Evolutionary conservation across 2,329 filamentous ascomycete genomes (phyloP).

Genomic region (Fusarium buharicum): DNA sequence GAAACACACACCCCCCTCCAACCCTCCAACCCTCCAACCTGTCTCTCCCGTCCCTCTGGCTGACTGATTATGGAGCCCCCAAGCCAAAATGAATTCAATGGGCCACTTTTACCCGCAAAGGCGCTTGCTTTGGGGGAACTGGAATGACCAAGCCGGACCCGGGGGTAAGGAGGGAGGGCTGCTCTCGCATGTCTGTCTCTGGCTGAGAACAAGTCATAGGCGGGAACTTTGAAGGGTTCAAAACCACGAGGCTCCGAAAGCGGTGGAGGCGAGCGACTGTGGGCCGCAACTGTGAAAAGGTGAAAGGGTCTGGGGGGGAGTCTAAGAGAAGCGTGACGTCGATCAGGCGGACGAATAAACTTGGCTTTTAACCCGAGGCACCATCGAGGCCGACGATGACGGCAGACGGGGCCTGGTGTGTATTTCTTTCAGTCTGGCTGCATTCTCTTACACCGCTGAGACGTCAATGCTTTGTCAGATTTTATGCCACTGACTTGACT

Average conservation of each 20-base stretch:
- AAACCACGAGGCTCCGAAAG: slow-evolving; percentile 46
- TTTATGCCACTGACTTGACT: not conserved
- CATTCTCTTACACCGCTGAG: slow-evolving; percentile 15
- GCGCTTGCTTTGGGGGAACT: slow-evolving; percentile 32
- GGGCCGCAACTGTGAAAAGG: slow-evolving; percentile 9
- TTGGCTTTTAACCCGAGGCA: slow-evolving; percentile 30
- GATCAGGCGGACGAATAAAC: slow-evolving; percentile 40
- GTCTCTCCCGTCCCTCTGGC: slow-evolving; percentile 18
- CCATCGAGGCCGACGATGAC: slow-evolving; percentile 40
- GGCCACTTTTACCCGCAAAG: slow-evolving; percentile 46
- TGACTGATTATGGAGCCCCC: slow-evolving; percentile 21
- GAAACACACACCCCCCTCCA: slow-evolving; percentile 37
- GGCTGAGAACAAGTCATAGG: slow-evolving; percentile 2
- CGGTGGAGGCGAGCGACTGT: slow-evolving; percentile 38
- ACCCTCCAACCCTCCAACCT: slow-evolving; percentile 29
- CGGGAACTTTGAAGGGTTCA: slow-evolving; percentile 15
- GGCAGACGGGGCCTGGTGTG: slow-evolving; percentile 19
- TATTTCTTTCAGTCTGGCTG: slow-evolving; percentile 27
- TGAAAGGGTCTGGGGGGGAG: slow-evolving; percentile 9
- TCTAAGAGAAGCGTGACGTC: slow-evolving; percentile 33
- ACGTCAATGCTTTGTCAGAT: slow-evolving; percentile 22
- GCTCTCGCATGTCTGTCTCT: not conserved
- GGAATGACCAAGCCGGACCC: slow-evolving; percentile 39
- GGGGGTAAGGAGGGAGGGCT: not conserved
- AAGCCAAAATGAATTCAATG: slow-evolving; percentile 19